phyloP scores from a whole-genome alignment of 2,329 filamentous ascomycete genomes.

The Monilinia fructicola region DNA sequence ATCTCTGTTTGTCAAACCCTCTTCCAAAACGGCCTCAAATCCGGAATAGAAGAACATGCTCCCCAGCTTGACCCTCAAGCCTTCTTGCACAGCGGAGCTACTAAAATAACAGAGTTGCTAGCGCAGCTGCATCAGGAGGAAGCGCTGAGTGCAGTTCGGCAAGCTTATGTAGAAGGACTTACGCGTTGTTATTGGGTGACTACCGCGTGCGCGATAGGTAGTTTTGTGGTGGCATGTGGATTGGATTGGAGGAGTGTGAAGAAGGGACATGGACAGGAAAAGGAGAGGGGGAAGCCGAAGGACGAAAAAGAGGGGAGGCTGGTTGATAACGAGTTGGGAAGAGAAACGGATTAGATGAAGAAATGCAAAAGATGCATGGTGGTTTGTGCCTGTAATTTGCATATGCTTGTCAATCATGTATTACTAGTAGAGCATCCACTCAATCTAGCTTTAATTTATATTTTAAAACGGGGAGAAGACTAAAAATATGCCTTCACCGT shows the following conservation, averaged over 20 bases:
- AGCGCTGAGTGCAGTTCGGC: conserved; percentile 47
- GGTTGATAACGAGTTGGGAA: not conserved
- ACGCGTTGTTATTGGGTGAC: conserved; percentile 54
- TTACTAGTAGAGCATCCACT: conserved; percentile 2
- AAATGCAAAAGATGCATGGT: not conserved
- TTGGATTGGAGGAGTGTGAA: conserved; percentile 57
- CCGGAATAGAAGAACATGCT: conserved; percentile 48
- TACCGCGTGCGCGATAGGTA: conserved; percentile 48
- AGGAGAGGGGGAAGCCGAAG: conserved; percentile 13
- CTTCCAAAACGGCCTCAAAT: conserved; percentile 63
- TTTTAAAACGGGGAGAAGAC: not conserved
- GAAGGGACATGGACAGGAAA: conserved; percentile 40
- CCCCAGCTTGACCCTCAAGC: conserved; percentile 49
- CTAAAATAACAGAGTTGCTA: conserved; percentile 50
- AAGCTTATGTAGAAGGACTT: conserved; percentile 57
- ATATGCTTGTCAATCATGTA: not conserved
- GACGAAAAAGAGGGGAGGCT: not conserved
- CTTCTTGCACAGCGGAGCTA: conserved; percentile 55
- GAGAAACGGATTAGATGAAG: not conserved
- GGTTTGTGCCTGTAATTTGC: not conserved
- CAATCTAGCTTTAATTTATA: not conserved
- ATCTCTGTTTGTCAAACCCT: conserved; percentile 65
- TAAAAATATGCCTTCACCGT: not conserved
- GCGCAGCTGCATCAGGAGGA: conserved; percentile 45
- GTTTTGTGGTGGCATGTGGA: conserved; percentile 47